Percentiles rank a stretch among this genome's conserved stretches.
These are phyloP conservation scores for Hypholoma sublateritium DNA, from an alignment of 768 basidiomycete species.

Conservation along the genomic window DNA sequence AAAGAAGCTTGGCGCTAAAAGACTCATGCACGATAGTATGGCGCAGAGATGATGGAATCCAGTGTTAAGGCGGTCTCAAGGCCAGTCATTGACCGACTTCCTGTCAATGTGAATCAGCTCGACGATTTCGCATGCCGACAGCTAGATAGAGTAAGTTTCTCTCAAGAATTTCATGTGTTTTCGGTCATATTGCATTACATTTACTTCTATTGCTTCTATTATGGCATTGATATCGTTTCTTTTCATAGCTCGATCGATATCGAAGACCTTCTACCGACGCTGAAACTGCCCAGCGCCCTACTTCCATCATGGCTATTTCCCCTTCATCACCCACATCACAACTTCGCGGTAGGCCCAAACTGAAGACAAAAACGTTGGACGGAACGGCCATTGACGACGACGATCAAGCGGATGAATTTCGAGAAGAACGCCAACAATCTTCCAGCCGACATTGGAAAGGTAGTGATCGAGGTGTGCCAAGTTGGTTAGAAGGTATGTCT, in stretches of 20 bases:
- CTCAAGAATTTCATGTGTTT: background rate
- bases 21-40: conserved; percentile 53
- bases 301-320: conserved; percentile 5
- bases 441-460: conserved; percentile 2
- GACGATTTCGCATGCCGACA: conserved; percentile 91
- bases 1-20: background rate
- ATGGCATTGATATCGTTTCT: background rate
- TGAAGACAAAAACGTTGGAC: conserved; percentile 18
- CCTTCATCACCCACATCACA: conserved; percentile 11
- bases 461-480: conserved; percentile 27
- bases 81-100: conserved; percentile 78
- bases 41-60: conserved; percentile 85
- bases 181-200: background rate
- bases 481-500: conserved; percentile 39
- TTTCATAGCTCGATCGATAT: conserved; percentile 47
- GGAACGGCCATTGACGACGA: conserved; percentile 13
- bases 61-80: conserved; percentile 78
- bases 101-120: conserved; percentile 69
- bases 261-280: conserved; percentile 38
- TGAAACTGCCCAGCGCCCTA: conserved; percentile 6
- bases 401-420: background rate
- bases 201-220: conserved; percentile 4
- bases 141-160: conserved; percentile 44
- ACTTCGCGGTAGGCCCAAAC: conserved; percentile 21
- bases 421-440: background rate